Percentiles rank a stretch among this genome's conserved stretches.
Conservation (phyloP, 805 yeast genomes). For the Metschnikowia borealis region DNA sequence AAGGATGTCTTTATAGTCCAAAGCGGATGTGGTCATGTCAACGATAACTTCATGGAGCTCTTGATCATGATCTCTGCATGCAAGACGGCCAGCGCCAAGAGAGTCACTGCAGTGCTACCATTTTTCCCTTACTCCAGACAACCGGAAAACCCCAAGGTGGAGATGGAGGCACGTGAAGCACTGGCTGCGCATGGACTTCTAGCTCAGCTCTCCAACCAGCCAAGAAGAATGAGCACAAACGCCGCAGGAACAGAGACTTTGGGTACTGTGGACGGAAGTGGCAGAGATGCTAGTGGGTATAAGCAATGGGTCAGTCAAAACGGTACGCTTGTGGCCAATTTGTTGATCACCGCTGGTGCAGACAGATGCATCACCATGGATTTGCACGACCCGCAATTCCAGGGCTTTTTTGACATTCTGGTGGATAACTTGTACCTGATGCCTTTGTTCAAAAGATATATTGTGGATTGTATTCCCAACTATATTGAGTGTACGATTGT, state of each 20-base stretch:
- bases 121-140: conserved; percentile 94
- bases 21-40: conserved; percentile 82
- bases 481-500: conserved; percentile 84
- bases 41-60: conserved; percentile 80
- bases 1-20: conserved; percentile 93
- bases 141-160: conserved; percentile 71
- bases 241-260: conserved; percentile 30
- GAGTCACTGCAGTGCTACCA: conserved; percentile 90
- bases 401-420: conserved; percentile 94
- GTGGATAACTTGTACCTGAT: conserved; percentile 90
- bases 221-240: conserved; percentile 29
- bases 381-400: conserved; percentile 95
- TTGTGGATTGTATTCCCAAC: conserved; percentile 70
- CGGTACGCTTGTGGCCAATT: conserved; percentile 86
- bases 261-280: conserved; percentile 33
- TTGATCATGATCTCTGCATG: conserved; percentile 86
- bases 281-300: conserved; percentile 60
- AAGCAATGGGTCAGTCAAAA: conserved; percentile 95
- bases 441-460: conserved; percentile 83
- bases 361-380: conserved; percentile 98
- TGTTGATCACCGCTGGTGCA: conserved; percentile 89
- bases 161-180: conserved; percentile 15
- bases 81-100: conserved; percentile 82
- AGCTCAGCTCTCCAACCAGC: conserved; percentile 9
- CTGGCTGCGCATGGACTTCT: conserved; percentile 12